Evolutionary conservation across 805 yeast species (phyloP).

Genomic region (Brettanomyces bruxellensis): DNA sequence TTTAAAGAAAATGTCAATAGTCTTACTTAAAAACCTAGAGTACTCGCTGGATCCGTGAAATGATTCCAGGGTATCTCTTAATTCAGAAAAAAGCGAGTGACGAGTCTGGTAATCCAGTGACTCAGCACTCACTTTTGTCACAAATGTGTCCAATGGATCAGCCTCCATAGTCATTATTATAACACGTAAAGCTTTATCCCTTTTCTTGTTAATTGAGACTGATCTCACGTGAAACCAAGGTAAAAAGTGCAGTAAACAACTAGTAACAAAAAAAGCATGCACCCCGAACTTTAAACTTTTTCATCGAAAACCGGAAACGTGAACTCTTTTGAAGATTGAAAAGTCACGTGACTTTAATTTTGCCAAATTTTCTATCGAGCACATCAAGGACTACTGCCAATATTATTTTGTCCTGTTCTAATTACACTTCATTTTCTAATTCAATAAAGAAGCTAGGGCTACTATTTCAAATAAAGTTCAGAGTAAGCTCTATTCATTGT

Average conservation of each 20-base stretch:
- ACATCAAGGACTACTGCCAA: neutral
- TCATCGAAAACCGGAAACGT: slow-evolving; percentile 14
- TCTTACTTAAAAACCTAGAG: slow-evolving; percentile 57
- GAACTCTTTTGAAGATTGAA: slow-evolving; percentile 13
- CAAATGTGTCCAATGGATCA: slow-evolving; percentile 48
- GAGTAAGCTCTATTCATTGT: too few species aligned
- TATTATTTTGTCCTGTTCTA: too few species aligned
- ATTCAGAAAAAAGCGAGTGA: slow-evolving; percentile 66
- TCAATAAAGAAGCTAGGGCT: too few species aligned
- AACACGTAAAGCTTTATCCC: neutral
- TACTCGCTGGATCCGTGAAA: slow-evolving; percentile 77
- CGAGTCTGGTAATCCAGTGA: slow-evolving; percentile 49
- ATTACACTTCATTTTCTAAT: too few species aligned
- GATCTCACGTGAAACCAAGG: too few species aligned
- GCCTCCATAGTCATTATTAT: neutral
- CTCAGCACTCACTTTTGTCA: slow-evolving; percentile 47
- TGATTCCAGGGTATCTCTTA: slow-evolving; percentile 80
- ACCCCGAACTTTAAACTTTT: neutral
- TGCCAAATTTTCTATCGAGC: neutral
- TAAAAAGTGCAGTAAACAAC: neutral
- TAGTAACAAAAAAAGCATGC: neutral
- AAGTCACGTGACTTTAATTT: slow-evolving; percentile 20
- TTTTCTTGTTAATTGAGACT: neutral
- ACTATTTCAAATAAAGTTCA: too few species aligned
- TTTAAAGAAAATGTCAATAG: slow-evolving; percentile 62